These are phyloP conservation scores for Castanea sativa DNA, from an alignment of 306 rosid species.

Conservation along the genomic window DNA sequence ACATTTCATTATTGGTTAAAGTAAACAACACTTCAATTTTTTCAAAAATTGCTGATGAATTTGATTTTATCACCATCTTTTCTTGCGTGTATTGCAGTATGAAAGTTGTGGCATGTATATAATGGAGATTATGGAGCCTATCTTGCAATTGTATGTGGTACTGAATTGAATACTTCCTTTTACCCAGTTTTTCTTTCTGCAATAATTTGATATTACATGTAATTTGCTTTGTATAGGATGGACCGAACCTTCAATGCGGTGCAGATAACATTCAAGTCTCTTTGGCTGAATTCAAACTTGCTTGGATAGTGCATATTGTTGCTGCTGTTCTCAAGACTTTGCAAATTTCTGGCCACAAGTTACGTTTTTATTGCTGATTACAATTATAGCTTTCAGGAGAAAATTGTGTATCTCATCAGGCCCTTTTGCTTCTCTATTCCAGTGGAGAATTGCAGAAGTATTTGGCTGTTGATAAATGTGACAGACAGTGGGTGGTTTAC, in stretches of 20 bases:
- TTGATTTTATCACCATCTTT: background rate
- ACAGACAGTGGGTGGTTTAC: conserved; percentile 74
- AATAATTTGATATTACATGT: too few relatives aligned
- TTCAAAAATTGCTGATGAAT: too few relatives aligned
- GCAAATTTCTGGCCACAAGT: conserved; percentile 50
- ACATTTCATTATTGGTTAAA: background rate
- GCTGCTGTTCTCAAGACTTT: conserved; percentile 88
- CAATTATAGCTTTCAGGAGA: too few relatives aligned
- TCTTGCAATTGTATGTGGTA: conserved; percentile 86
- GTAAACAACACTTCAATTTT: background rate
- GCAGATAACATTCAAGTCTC: conserved; percentile 65
- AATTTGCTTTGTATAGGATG: too few relatives aligned
- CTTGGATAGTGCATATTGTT: conserved; percentile 94
- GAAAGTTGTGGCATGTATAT: conserved; percentile 87
- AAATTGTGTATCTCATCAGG: too few relatives aligned
- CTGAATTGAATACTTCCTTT: too few relatives aligned
- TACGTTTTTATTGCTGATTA: background rate
- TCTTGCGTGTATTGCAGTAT: conserved; percentile 61
- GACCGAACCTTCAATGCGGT: too few relatives aligned
- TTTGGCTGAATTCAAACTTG: conserved; percentile 83
- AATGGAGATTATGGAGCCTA: conserved; percentile 86
- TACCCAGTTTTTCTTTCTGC: too few relatives aligned
- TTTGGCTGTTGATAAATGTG: conserved; percentile 79
- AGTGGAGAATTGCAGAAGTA: conserved; percentile 86
- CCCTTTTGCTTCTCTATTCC: conserved; percentile 23